Evolutionary conservation across 108 stramenopile genomes (phyloP), one percentile per base, ranked within the genome.

Genomic region (Halocafeteria seosinensis): DNA sequence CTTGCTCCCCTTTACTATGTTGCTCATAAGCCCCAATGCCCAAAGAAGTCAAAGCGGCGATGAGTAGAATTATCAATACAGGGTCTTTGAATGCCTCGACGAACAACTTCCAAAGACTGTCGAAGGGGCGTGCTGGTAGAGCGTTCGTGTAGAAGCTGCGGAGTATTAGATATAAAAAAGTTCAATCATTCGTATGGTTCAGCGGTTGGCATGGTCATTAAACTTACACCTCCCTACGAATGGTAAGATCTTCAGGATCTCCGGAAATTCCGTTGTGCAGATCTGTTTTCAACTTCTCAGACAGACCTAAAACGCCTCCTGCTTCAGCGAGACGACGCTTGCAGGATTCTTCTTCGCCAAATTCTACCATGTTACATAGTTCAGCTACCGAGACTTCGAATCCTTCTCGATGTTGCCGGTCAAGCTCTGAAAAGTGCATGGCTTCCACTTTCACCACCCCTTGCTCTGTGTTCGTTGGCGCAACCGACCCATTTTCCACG

Each of bases 11-110:
- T n/a, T n/a, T n/a, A n/a, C n/a, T n/a, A 6, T 77, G 72, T 68
- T 84, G 85, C 17, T 89, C 87, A 13, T 80, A 71, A 61, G 91
- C 71, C 30, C 84, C 84, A 50, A 91, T 79, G 50, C 88, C 76
- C 37, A 78, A 58, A 8, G 73, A 66, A 0, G 74, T 32, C 23
- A 90, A 88, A 31, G 91, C 76, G 21, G 76, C 72, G 61, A 92
- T 90, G 34, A 94, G 76, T 76, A 93, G 88, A 55, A 90, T 77
- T 26, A 96, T 70, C 38, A 59, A 35, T 12, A 17, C 36, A 11
- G 2, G 17, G 57, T 59, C 57, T 26, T 59, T 2, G 17, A 59
- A 30, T 13, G 57, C 12, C 12, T 59, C 57, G 57, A 59, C 17
- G 27, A 59, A 3, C 34, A 30, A 17, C 57, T 59, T 12, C 12